Base-by-base conservation (phyloP, 169 alveolate species). In the Plasmodium gaboni region DNA sequence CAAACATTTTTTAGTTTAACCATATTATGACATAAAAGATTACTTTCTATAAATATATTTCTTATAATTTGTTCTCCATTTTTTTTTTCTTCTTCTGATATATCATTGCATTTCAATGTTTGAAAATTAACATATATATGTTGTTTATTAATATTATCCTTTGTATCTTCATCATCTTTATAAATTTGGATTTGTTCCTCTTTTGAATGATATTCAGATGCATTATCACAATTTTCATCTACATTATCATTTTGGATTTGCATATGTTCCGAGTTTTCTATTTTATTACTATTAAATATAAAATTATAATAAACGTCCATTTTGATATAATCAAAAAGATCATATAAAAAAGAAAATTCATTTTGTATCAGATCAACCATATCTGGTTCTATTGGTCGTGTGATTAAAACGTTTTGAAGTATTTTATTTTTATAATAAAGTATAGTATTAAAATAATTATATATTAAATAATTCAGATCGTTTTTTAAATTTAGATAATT, bases 331-430 rank as follows among this genome's bases (percentile, higher is more conserved):
- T 97, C 99, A 70, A 96, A 96, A 22, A 97, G 93, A 69, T 96
- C 93, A 15, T 95, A 96, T 74, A 97, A 86, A 92, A 95, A 97
- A 71, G 96, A 98, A n/a, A 98, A 97, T 78, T 95, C 98, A 59
- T 85, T 89, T 86, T 97, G 93, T 17, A 98, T 98, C 90, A 95
- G 95, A 57, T 94, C 91, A 9, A 96, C 74, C 94, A 94, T 67
- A 26, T 96, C 98, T 68, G 92, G 93, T 6, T 96, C 69, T 17
- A 97, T 50, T 13, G 99, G 99, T 74, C 98, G 91, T 61, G 89
- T 80, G 59, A 98, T 94, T 32, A 32, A 32, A 32, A 32, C 44
- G 7, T 32, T 32, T 32, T 32, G 44, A 32, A 32, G 8, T 32
- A 32, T 32, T 32, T 32, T 32, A 32, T 32, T 32, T 32, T 32